A percentile compares a stretch with the other conserved stretches of the same genome.
phyloP scores from a whole-genome alignment of 352 stramenopile species.

The Pythium sukuiense region DNA sequence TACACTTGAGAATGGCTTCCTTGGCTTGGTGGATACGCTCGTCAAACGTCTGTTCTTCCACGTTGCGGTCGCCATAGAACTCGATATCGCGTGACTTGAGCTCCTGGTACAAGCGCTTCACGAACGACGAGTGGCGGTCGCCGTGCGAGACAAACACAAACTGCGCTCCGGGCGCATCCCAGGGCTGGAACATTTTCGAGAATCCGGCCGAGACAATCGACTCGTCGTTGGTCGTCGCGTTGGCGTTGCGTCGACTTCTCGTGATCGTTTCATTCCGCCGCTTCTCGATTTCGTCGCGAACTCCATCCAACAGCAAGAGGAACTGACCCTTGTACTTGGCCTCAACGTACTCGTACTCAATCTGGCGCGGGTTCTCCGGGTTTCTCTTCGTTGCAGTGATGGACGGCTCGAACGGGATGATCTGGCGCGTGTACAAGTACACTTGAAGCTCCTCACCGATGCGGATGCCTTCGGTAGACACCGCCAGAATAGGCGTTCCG shows the following conservation, averaged over 20 bases:
- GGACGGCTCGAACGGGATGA: conserved; percentile 73
- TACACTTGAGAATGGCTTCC: conserved; percentile 78
- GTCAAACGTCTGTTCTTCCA: conserved; percentile 63
- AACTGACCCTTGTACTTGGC: conserved; percentile 72
- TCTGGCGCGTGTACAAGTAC: conserved; percentile 81
- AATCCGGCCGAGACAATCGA: conserved; percentile 42
- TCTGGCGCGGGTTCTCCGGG: conserved; percentile 53
- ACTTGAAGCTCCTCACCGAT: conserved; percentile 80
- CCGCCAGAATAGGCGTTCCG: conserved; percentile 69
- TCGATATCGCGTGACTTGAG: conserved; percentile 49
- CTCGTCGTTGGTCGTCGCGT: conserved; percentile 20
- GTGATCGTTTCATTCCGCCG: conserved; percentile 45
- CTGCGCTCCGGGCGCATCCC: conserved; percentile 45
- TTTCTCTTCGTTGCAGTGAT: conserved; percentile 61
- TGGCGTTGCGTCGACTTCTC: conserved; percentile 41
- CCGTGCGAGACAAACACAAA: conserved; percentile 84
- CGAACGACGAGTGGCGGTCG: conserved; percentile 70
- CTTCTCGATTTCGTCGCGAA: conserved; percentile 85
- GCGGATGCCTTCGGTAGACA: conserved; percentile 64
- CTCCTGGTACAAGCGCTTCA: conserved; percentile 63
- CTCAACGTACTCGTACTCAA: conserved; percentile 83
- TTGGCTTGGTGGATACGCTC: conserved; percentile 75
- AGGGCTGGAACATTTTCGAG: conserved; percentile 61
- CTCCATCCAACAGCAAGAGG: conserved; percentile 71
- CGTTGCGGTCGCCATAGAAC: conserved; percentile 69